Evolutionary conservation across 306 rosid genomes (phyloP).

Genomic region (Prunus campanulata): DNA sequence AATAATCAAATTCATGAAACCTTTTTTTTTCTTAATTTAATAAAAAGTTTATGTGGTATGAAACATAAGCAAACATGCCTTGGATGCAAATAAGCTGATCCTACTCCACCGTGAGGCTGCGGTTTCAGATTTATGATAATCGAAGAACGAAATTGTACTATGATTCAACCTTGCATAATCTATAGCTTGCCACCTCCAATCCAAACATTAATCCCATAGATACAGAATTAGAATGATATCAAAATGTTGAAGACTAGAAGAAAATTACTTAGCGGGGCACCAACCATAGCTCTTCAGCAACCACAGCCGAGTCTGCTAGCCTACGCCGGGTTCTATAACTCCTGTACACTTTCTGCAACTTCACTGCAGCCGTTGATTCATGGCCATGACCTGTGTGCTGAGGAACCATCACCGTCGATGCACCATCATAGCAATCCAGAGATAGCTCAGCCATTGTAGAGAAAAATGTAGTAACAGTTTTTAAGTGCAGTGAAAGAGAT

Average conservation of each 20-base stretch:
- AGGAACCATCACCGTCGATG: constrained; percentile 3
- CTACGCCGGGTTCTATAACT: constrained; percentile 38
- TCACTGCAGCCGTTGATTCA: constrained; percentile 37
- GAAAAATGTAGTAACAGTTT: neutral
- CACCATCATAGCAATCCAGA: neutral
- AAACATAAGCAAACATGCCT: constrained; percentile 11
- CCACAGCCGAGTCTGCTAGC: constrained; percentile 45
- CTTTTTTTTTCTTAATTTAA: neutral
- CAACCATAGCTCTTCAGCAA: constrained; percentile 40
- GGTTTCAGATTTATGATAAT: constrained; percentile 27
- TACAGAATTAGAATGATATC: neutral
- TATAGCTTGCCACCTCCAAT: constrained; percentile 31
- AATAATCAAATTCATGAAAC: neutral
- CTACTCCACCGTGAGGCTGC: constrained; percentile 31
- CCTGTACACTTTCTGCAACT: constrained; percentile 45
- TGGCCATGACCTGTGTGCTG: neutral
- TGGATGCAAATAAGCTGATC: constrained; percentile 35
- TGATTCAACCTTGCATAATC: constrained; percentile 28
- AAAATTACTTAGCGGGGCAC: neutral
- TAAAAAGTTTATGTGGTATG: neutral
- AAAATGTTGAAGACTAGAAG: neutral
- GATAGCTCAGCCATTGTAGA: neutral
- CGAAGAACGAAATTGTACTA: constrained; percentile 30
- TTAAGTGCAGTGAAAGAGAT: neutral
- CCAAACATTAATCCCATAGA: neutral